Evolutionary conservation across 1,139 yeast genomes (phyloP).

Genomic region (Kurtzmaniella natalensis): DNA sequence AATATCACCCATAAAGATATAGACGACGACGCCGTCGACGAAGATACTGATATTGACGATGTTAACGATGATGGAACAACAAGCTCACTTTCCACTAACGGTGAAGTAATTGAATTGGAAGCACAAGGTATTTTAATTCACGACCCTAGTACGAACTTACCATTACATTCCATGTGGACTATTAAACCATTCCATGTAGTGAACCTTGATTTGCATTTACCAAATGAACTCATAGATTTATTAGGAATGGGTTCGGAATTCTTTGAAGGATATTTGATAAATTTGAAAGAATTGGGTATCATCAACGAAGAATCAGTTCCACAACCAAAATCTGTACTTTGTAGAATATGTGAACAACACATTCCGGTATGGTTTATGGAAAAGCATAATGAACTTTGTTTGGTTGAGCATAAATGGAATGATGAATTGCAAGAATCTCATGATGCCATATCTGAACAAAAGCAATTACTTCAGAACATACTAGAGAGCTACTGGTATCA

Average conservation of each 20-base stretch:
- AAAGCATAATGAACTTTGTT: conserved; percentile 82
- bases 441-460: conserved; percentile 73
- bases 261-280: conserved; percentile 67
- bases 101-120: conserved; percentile 68
- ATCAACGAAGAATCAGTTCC: conserved; percentile 66
- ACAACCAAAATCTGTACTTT: conserved; percentile 71
- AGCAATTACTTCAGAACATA: conserved; percentile 45
- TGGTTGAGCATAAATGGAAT: conserved; percentile 78
- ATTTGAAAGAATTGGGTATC: conserved; percentile 56
- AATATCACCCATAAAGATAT: too few relatives aligned
- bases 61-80: conserved; percentile 9
- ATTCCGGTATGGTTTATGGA: conserved; percentile 98
- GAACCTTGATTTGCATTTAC: conserved; percentile 61
- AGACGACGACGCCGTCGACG: too few relatives aligned
- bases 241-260: conserved; percentile 89
- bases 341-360: conserved; percentile 86
- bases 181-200: conserved; percentile 71
- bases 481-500: conserved; percentile 33
- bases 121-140: conserved; percentile 96
- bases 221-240: conserved; percentile 59
- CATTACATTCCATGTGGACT: conserved; percentile 92
- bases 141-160: conserved; percentile 52
- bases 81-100: conserved; percentile 46
- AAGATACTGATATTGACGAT: conserved; percentile 9
- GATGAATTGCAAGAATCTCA: conserved; percentile 77